phyloP scores from a whole-genome alignment of 805 yeast species.

The Wickerhamiella australiensis region DNA sequence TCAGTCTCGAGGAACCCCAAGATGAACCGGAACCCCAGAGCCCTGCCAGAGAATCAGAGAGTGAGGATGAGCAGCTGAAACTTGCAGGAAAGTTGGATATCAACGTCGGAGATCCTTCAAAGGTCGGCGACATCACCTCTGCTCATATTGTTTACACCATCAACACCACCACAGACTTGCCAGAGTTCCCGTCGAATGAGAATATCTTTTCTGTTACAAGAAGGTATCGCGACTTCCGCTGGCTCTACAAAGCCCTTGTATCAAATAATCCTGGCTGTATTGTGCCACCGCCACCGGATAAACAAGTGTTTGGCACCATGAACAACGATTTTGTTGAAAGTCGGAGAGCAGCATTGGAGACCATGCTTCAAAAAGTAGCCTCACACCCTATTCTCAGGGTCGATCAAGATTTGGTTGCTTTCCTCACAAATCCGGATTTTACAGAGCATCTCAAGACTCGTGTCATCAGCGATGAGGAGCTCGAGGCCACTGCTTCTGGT shows the following conservation, averaged over 20 bases:
- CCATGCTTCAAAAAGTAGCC: conserved; percentile 69
- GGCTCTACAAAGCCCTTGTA: conserved; percentile 84
- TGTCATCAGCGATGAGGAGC: conserved; percentile 38
- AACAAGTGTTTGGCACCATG: conserved; percentile 85
- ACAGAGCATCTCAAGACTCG: conserved; percentile 46
- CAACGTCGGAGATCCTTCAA: conserved; percentile 77
- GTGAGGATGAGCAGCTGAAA: not conserved
- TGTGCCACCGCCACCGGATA: conserved; percentile 93
- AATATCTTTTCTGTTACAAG: conserved; percentile 55
- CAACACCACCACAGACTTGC: conserved; percentile 44
- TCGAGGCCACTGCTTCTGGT: conserved; percentile 26
- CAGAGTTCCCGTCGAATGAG: conserved; percentile 22
- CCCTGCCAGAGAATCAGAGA: not conserved
- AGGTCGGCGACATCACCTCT: conserved; percentile 79
- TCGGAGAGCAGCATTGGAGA: conserved; percentile 71
- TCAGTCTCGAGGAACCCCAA: conserved; percentile 2
- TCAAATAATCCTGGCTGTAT: conserved; percentile 80
- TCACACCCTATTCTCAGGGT: conserved; percentile 42
- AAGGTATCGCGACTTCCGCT: conserved; percentile 82
- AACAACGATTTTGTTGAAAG: conserved; percentile 81
- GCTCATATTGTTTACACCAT: conserved; percentile 84
- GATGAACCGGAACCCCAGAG: not conserved
- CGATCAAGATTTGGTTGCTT: conserved; percentile 68
- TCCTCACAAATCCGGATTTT: conserved; percentile 65
- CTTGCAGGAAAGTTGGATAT: conserved; percentile 30